Percentiles rank a stretch among this genome's conserved stretches.
Evolutionary conservation across 768 basidiomycete genomes (phyloP).

Genomic region (Fomitopsis pulvina): DNA sequence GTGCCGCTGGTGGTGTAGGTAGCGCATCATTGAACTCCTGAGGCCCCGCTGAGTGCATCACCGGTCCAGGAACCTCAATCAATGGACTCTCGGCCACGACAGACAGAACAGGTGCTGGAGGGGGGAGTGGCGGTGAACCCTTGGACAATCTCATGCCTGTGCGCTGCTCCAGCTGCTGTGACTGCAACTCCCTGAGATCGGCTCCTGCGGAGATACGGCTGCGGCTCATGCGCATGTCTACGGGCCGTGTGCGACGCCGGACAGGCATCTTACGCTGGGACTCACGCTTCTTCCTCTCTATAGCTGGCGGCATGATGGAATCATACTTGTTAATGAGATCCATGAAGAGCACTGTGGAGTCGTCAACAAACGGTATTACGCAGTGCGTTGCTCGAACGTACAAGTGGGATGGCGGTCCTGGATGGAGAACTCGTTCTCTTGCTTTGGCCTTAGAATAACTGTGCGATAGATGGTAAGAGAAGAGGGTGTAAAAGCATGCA

Average conservation of each 20-base stretch:
- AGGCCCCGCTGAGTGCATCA: no score
- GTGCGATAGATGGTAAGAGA: constrained; percentile 5
- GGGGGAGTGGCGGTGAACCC: constrained; percentile 15
- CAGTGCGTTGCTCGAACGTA: constrained; percentile 26
- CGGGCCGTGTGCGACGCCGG: constrained; percentile 79
- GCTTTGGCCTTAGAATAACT: constrained; percentile 80
- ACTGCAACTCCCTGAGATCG: constrained; percentile 64
- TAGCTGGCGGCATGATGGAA: constrained; percentile 70
- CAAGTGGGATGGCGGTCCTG: constrained; percentile 85
- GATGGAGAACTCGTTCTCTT: constrained; percentile 79
- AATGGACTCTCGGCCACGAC: constrained; percentile 11
- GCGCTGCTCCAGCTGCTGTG: constrained; percentile 41
- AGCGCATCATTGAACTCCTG: no score
- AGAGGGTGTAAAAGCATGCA: background rate
- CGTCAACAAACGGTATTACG: background rate
- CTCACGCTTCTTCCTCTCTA: constrained; percentile 81
- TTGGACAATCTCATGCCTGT: constrained; percentile 16
- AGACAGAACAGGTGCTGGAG: constrained; percentile 4
- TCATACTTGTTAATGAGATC: constrained; percentile 77
- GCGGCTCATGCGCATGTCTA: constrained; percentile 86
- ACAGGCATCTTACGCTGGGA: constrained; percentile 78
- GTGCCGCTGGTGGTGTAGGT: constrained; percentile 11
- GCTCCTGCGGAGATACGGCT: constrained; percentile 66
- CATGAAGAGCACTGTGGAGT: constrained; percentile 63
- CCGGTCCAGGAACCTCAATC: no score